Evolutionary conservation across 1,284 basidiomycete genomes (phyloP).

Genomic region (Austroboletus olivaceoglutinosus): DNA sequence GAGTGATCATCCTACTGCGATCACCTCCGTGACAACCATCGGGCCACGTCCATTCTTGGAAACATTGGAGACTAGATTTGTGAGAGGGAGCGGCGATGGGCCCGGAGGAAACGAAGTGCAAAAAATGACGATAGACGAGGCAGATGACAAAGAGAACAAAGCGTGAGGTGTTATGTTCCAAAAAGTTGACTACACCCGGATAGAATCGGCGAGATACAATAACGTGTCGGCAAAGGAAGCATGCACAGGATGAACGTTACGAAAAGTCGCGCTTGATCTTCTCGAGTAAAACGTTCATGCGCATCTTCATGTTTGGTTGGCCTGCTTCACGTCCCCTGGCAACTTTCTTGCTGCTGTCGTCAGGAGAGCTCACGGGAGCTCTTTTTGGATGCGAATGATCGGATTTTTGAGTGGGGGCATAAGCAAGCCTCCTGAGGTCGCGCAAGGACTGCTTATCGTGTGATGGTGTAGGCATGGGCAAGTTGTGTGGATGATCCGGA

Average conservation of each 20-base stretch:
- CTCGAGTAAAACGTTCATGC: constrained; percentile 77
- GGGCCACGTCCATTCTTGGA: constrained; percentile 47
- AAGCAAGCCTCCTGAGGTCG: constrained; percentile 59
- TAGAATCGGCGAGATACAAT: neutral
- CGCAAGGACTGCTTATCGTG: constrained; percentile 41
- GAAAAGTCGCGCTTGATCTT: constrained; percentile 64
- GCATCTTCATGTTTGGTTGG: constrained; percentile 76
- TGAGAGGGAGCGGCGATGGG: constrained; percentile 43
- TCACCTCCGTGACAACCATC: constrained; percentile 62
- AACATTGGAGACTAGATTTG: constrained; percentile 64
- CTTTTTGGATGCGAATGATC: constrained; percentile 38
- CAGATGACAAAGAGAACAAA: constrained; percentile 61
- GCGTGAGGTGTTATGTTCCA: constrained; percentile 15
- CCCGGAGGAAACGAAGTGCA: constrained; percentile 26
- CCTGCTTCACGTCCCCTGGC: constrained; percentile 37
- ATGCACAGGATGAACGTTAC: constrained; percentile 10
- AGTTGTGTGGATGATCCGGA: neutral
- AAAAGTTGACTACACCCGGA: neutral
- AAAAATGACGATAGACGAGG: constrained; percentile 47
- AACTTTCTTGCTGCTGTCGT: constrained; percentile 18
- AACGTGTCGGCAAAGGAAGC: neutral
- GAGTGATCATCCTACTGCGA: constrained; percentile 71
- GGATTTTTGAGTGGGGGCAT: constrained; percentile 56
- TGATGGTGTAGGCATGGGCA: neutral
- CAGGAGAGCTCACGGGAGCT: neutral